A percentile compares a stretch with the other conserved stretches of the same genome.
phyloP scores from a whole-genome alignment of 306 rosid species.

The Lotus japonicus region DNA sequence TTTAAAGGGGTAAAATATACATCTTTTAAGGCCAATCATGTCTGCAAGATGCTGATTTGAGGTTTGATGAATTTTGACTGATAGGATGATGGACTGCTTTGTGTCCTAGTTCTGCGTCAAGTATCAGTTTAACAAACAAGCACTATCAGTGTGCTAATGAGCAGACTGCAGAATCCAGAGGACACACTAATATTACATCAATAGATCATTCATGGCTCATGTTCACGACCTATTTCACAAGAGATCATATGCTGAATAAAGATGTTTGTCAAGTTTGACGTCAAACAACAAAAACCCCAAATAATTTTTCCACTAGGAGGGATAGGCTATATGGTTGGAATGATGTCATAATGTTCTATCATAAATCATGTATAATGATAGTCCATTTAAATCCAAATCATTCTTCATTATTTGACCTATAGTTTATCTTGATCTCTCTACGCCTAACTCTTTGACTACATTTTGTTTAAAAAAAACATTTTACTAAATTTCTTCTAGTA shows the following conservation, averaged over 20 bases:
- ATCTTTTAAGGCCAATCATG: background rate
- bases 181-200: background rate
- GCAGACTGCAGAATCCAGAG: constrained; percentile 6
- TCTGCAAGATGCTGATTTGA: background rate
- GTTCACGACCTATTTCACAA: background rate
- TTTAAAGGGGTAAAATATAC: background rate
- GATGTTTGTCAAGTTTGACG: background rate
- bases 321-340: background rate
- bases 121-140: background rate
- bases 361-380: background rate
- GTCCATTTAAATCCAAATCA: background rate
- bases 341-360: background rate
- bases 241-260: background rate
- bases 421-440: background rate
- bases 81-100: background rate
- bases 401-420: background rate
- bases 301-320: background rate
- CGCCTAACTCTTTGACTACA: background rate
- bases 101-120: background rate
- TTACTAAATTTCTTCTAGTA: too few species aligned
- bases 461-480: too few species aligned
- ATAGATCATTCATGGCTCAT: background rate
- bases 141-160: background rate
- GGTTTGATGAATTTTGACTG: background rate
- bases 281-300: background rate